Base-by-base conservation (phyloP, 306 rosid genomes). In the Elaeagnus macrophylla region DNA sequence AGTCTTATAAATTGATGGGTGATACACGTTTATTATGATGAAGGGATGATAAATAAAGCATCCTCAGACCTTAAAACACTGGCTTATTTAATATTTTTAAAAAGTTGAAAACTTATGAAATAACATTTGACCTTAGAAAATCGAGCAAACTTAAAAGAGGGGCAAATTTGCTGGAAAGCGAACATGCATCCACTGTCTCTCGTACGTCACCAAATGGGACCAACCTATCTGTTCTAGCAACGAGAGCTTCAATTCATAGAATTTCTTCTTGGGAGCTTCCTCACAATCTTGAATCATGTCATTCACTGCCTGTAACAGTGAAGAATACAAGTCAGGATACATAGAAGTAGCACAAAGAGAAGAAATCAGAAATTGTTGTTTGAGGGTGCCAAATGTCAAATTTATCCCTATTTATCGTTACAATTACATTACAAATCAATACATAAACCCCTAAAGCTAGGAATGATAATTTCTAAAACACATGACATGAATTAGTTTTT, bases 121-220 rank as follows among this genome's bases (percentile, higher is more conserved):
- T 13, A 4, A 39, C 8, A 14, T 41, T 19, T 25, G 51, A 15
- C 42, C 9, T n/a, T 8, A 35, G 13, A 25, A 25, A 17, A 44
- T 7, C 1, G 36, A 42, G 68, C 40, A 61, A 32, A 52, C 54
- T 61, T 75, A 91, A 52, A 91, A 91, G 48, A 75, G 86, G 54
- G 97, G 95, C 66, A 86, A 65, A 75, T 67, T 69, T 48, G 84
- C 61, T 20, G 97, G 97, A 65, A 91, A 91, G 54, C 96, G 96
- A 39, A 86, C 93, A 32, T 80, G 75, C 91, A 86, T 80, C 97
- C 97, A 91, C 56, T 84, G 80, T 55, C 71, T 76, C 74, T 86
- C 97, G 43, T 84, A 82, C 51, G 75, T 60, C 42, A 75, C 85
- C 75, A 79, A 63, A 72, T 91, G 85, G 51, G 66, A 57, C 97